Conservation (phyloP, 2,329 filamentous ascomycete species). For the Dactylellina sp. region DNA sequence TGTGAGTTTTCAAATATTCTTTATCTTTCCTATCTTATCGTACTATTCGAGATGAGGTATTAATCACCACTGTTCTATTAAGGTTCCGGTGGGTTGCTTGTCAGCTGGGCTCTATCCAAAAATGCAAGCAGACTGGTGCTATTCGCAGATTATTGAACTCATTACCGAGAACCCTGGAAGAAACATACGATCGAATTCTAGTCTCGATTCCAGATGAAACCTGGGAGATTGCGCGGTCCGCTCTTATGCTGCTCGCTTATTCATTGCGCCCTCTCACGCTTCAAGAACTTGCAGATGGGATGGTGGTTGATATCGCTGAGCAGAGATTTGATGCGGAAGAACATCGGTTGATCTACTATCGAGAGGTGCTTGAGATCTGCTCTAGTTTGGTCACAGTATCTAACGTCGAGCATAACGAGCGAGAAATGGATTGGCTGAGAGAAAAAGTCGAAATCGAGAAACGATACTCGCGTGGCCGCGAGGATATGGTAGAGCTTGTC, state of each 20-base stretch:
- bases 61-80: constrained; percentile 1
- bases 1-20: constrained; percentile 54
- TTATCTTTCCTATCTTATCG: no score
- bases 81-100: constrained; percentile 62
- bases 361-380: constrained; percentile 30
- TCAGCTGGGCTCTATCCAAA: constrained; percentile 59
- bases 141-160: constrained; percentile 51
- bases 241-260: constrained; percentile 61
- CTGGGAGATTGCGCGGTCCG: constrained; percentile 59
- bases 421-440: constrained; percentile 9
- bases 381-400: constrained; percentile 29
- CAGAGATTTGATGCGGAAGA: constrained; percentile 59
- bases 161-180: constrained; percentile 58
- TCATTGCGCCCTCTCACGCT: constrained; percentile 59
- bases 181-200: constrained; percentile 60
- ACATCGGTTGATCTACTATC: constrained; percentile 30
- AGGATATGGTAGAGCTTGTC: constrained; percentile 7
- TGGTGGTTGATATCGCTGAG: constrained; percentile 60
- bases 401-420: neutral
- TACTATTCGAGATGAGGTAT: neutral
- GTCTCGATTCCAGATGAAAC: constrained; percentile 59
- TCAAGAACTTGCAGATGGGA: constrained; percentile 60
- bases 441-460: constrained; percentile 15
- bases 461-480: neutral
- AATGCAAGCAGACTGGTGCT: constrained; percentile 38